Percentiles rank a stretch among this genome's conserved stretches.
phyloP scores from a whole-genome alignment of 768 basidiomycete genomes.

The Lactifluus rugatus region DNA sequence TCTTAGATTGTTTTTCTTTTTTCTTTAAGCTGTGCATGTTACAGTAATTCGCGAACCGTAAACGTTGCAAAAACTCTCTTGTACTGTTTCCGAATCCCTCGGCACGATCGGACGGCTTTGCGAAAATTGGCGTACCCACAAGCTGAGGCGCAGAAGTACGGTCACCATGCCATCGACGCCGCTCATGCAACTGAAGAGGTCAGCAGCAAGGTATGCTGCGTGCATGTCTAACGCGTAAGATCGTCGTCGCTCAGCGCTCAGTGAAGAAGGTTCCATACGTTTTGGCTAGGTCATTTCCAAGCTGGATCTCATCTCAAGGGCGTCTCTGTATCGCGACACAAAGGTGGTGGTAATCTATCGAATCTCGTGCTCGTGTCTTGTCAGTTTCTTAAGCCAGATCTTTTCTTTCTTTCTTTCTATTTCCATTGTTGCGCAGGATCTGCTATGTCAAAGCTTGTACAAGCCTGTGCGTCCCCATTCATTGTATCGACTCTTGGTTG shows the following conservation, averaged over 20 bases:
- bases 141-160: slow-evolving; percentile 20
- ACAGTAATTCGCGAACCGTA: neutral
- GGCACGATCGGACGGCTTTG: slow-evolving; percentile 8
- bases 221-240: neutral
- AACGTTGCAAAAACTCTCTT: too few species aligned
- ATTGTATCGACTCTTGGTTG: slow-evolving; percentile 18
- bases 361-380: slow-evolving; percentile 9
- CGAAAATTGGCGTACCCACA: slow-evolving; percentile 14
- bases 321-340: slow-evolving; percentile 30
- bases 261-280: too few species aligned
- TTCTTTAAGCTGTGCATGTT: neutral
- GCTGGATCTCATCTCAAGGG: slow-evolving; percentile 24
- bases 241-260: neutral
- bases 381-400: neutral
- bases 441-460: neutral
- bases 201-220: neutral
- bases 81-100: slow-evolving; percentile 11
- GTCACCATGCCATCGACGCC: slow-evolving; percentile 16
- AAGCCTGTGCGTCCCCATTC: neutral
- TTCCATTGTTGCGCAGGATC: slow-evolving; percentile 1
- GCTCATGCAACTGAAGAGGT: slow-evolving; percentile 21
- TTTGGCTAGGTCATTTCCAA: neutral
- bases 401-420: neutral
- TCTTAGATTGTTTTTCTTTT: neutral
- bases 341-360: slow-evolving; percentile 25